Percentiles rank a stretch among this genome's conserved stretches.
phyloP scores from a whole-genome alignment of 2,329 filamentous ascomycete species.

The Escovopsis sp. region DNA sequence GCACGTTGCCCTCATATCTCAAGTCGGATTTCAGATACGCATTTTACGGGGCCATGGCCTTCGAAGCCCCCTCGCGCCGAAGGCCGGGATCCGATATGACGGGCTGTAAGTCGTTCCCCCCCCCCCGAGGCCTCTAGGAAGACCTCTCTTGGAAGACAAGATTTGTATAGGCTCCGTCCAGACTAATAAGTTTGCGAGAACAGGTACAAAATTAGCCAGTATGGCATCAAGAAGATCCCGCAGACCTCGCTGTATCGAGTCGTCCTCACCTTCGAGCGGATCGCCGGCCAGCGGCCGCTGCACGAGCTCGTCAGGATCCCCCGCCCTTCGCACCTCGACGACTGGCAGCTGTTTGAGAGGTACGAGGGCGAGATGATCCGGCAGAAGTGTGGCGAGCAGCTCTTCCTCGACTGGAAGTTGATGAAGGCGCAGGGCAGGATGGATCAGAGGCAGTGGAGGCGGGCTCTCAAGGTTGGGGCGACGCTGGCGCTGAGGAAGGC shows the following conservation, averaged over 20 bases:
- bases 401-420: slow-evolving; percentile 26
- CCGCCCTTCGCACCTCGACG: slow-evolving; percentile 38
- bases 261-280: slow-evolving; percentile 30
- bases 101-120: slow-evolving; percentile 42
- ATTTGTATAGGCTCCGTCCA: too few relatives aligned
- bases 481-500: slow-evolving; percentile 9
- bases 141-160: too few relatives aligned
- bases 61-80: slow-evolving; percentile 34
- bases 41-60: slow-evolving; percentile 36
- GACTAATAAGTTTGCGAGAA: too few relatives aligned
- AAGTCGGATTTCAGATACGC: slow-evolving; percentile 33
- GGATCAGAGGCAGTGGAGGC: slow-evolving; percentile 14
- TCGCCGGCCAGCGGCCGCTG: slow-evolving; percentile 25
- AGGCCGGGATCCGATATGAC: slow-evolving; percentile 39
- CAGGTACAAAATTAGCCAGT: slow-evolving; percentile 35
- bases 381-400: slow-evolving; percentile 21
- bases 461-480: slow-evolving; percentile 12
- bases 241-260: slow-evolving; percentile 26
- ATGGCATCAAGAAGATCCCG: slow-evolving; percentile 27
- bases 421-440: slow-evolving; percentile 16
- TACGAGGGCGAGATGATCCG: slow-evolving; percentile 27
- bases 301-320: slow-evolving; percentile 30
- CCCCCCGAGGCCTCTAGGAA: too few relatives aligned
- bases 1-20: slow-evolving; percentile 30
- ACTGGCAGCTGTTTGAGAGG: slow-evolving; percentile 36